These are phyloP conservation scores for Saccharomyces kudriavzevii DNA, from an alignment of 805 yeast species.

Conservation along the genomic window DNA sequence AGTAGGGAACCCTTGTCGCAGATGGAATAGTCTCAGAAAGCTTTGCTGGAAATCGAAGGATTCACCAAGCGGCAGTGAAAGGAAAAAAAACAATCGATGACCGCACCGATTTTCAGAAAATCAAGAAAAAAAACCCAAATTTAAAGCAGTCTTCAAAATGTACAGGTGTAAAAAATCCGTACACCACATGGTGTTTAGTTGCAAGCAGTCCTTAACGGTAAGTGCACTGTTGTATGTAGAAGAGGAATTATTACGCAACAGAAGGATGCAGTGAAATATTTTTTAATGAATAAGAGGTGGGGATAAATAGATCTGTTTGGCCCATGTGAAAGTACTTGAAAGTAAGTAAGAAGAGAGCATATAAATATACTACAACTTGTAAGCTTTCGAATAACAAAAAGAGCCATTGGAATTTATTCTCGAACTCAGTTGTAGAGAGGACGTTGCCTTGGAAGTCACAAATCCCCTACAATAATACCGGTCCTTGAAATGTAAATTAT, in stretches of 20 bases:
- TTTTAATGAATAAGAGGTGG: background rate
- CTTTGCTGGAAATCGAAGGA: background rate
- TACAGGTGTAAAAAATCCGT: background rate
- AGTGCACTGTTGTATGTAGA: too few relatives aligned
- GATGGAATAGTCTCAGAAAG: background rate
- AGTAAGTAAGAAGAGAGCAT: slow-evolving; percentile 2
- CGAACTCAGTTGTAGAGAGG: slow-evolving; percentile 34
- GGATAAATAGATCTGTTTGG: slow-evolving; percentile 10
- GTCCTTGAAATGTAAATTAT: slow-evolving; percentile 27
- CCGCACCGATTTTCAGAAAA: background rate
- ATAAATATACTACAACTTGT: slow-evolving; percentile 1
- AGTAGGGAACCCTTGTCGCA: background rate
- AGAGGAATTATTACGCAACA: background rate
- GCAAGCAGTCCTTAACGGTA: background rate
- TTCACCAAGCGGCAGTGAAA: background rate
- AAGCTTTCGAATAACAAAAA: slow-evolving; percentile 7
- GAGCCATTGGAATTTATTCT: slow-evolving; percentile 18
- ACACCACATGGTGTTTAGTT: background rate
- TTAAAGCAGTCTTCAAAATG: background rate
- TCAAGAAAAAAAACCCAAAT: background rate
- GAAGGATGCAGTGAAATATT: background rate
- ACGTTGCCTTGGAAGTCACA: slow-evolving; percentile 30
- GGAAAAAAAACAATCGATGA: background rate
- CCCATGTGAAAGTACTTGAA: slow-evolving; percentile 23
- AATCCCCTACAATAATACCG: slow-evolving; percentile 34